Evolutionary conservation across 176 grass and related monocot genomes (phyloP).

Genomic region (Chloris gayana): DNA sequence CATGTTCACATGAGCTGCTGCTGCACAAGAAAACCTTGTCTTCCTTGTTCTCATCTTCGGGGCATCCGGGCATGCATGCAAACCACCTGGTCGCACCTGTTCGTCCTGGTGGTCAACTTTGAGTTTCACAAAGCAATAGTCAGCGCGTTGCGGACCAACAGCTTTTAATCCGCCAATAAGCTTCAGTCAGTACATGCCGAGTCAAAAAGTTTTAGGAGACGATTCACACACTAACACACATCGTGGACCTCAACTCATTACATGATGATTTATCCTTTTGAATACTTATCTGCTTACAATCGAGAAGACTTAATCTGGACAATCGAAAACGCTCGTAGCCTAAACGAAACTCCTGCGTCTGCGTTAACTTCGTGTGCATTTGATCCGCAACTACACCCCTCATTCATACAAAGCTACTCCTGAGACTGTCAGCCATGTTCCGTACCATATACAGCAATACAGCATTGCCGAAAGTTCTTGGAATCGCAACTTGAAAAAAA

Average conservation of each 20-base stretch:
- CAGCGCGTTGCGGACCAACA: neutral
- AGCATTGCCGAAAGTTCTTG: neutral
- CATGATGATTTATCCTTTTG: neutral
- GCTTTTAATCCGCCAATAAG: neutral
- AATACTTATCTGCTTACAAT: neutral
- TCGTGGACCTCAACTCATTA: neutral
- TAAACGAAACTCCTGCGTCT: neutral
- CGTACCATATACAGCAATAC: too few relatives aligned
- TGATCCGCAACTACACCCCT: neutral
- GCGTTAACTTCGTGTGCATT: neutral
- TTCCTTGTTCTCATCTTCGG: neutral
- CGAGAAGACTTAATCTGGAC: neutral
- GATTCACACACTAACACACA: neutral
- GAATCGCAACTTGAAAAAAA: neutral
- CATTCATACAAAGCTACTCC: too few relatives aligned
- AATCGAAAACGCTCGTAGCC: neutral
- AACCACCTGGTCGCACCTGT: neutral
- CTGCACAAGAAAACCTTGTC: neutral
- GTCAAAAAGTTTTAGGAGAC: neutral
- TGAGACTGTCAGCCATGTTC: neutral
- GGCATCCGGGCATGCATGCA: neutral
- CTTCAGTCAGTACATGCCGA: neutral
- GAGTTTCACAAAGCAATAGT: neutral
- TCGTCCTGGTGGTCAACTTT: constrained; percentile 14
- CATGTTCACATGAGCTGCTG: constrained; percentile 16